Evolutionary conservation across 2,329 filamentous ascomycete species (phyloP).

Genomic region (Penicillium sp.): DNA sequence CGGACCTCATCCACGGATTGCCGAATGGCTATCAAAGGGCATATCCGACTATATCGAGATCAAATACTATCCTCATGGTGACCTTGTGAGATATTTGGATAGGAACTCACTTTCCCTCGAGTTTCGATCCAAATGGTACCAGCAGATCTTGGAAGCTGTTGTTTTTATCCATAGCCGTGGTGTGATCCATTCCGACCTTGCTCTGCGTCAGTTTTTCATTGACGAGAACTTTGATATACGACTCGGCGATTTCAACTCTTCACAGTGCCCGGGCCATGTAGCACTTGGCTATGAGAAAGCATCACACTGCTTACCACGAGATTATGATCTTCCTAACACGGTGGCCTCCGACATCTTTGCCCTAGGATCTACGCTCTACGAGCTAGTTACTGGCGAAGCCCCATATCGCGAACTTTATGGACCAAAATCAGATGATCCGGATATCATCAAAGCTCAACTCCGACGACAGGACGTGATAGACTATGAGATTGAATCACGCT

Average conservation of each 20-base stretch:
- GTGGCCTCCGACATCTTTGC: conserved; percentile 15
- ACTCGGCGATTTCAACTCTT: conserved; percentile 22
- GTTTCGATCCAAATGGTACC: too few relatives aligned
- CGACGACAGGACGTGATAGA: conserved; percentile 5
- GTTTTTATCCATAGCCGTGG: conserved; percentile 15
- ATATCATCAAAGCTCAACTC: conserved; percentile 7
- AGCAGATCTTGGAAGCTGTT: not conserved
- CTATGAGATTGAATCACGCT: not conserved
- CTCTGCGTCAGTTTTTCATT: conserved; percentile 18
- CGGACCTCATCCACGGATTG: too few relatives aligned
- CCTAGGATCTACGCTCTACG: conserved; percentile 15
- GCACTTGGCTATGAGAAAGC: conserved; percentile 18
- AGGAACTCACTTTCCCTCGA: too few relatives aligned
- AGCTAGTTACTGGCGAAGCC: conserved; percentile 8
- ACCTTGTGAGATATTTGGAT: too few relatives aligned
- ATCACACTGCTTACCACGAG: conserved; percentile 17
- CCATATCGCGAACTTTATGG: conserved; percentile 10
- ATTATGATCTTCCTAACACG: conserved; percentile 14
- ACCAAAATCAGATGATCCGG: conserved; percentile 5
- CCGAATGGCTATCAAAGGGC: too few relatives aligned
- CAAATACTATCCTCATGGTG: too few relatives aligned
- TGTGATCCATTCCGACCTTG: conserved; percentile 26
- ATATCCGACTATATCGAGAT: too few relatives aligned
- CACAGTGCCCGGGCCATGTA: conserved; percentile 10
- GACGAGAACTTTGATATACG: conserved; percentile 21